Evolutionary conservation across 2,329 filamentous ascomycete genomes (phyloP).

Genomic region (Chaetomium sp.): DNA sequence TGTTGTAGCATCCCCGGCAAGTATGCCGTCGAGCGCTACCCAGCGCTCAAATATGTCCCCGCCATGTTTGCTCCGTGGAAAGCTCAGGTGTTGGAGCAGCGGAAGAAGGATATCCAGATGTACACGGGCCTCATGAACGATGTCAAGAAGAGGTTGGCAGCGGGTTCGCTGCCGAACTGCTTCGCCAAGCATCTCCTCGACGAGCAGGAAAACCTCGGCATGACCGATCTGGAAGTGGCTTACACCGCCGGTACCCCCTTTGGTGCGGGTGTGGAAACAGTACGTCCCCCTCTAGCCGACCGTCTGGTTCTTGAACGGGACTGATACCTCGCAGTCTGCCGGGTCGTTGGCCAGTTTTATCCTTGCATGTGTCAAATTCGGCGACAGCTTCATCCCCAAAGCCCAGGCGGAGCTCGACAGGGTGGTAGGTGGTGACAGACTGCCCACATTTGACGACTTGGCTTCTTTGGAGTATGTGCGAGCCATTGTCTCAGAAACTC

Average conservation of each 20-base stretch:
- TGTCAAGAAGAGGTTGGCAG: conserved; percentile 41
- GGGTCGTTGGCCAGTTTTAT: conserved; percentile 54
- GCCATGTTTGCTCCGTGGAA: conserved; percentile 47
- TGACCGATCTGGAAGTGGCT: conserved; percentile 48
- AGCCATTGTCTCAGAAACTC: conserved; percentile 45
- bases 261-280: conserved; percentile 49
- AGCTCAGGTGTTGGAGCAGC: conserved; percentile 41
- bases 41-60: conserved; percentile 44
- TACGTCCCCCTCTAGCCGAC: conserved; percentile 31
- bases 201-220: conserved; percentile 45
- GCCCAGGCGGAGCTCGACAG: conserved; percentile 46
- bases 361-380: conserved; percentile 55
- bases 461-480: conserved; percentile 40
- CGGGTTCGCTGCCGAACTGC: conserved; percentile 42
- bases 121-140: conserved; percentile 47
- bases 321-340: conserved; percentile 43
- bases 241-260: conserved; percentile 51
- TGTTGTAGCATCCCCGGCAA: conserved; percentile 40
- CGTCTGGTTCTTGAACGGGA: neutral
- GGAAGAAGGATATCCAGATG: conserved; percentile 40
- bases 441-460: conserved; percentile 45
- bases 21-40: conserved; percentile 47
- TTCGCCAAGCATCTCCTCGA: conserved; percentile 49
- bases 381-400: conserved; percentile 50
- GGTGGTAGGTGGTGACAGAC: conserved; percentile 42